Percentiles rank a stretch among this genome's conserved stretches.
Conservation (phyloP, 352 stramenopile genomes). For the Phytophthora agathidicida region DNA sequence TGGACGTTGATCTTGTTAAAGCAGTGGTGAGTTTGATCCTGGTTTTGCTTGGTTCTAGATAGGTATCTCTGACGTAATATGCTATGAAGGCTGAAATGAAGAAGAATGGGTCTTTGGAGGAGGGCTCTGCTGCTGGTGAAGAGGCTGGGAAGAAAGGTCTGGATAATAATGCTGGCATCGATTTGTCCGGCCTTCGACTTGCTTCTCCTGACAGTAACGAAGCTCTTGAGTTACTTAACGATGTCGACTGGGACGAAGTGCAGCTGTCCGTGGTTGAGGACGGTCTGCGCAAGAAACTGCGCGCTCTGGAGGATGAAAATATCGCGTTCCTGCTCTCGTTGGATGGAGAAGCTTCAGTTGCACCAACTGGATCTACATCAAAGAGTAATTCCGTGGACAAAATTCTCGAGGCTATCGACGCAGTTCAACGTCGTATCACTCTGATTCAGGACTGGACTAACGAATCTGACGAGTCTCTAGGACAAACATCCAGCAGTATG, state of each 20-base stretch:
- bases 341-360: slow-evolving; percentile 40
- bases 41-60: no score
- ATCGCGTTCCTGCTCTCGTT: slow-evolving; percentile 77
- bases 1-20: slow-evolving; percentile 67
- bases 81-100: slow-evolving; percentile 43
- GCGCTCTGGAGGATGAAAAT: slow-evolving; percentile 72
- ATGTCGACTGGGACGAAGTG: slow-evolving; percentile 66
- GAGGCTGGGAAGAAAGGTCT: slow-evolving; percentile 12
- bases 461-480: slow-evolving; percentile 62
- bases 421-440: slow-evolving; percentile 50
- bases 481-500: slow-evolving; percentile 71
- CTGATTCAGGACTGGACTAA: slow-evolving; percentile 62
- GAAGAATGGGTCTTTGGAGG: slow-evolving; percentile 24
- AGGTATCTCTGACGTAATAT: no score
- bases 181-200: slow-evolving; percentile 42
- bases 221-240: slow-evolving; percentile 48
- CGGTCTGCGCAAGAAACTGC: slow-evolving; percentile 60
- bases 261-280: slow-evolving; percentile 59
- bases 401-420: slow-evolving; percentile 64
- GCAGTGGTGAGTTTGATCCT: slow-evolving; percentile 39
- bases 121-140: background rate
- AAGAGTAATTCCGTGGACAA: slow-evolving; percentile 53
- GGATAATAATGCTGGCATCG: slow-evolving; percentile 12
- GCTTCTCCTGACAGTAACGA: slow-evolving; percentile 67
- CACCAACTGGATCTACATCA: background rate